A percentile compares a stretch with the other conserved stretches of the same genome.
These are phyloP conservation scores for Cladosporium sp. DNA, from an alignment of 2,329 filamentous ascomycete species.

Conservation along the genomic window DNA sequence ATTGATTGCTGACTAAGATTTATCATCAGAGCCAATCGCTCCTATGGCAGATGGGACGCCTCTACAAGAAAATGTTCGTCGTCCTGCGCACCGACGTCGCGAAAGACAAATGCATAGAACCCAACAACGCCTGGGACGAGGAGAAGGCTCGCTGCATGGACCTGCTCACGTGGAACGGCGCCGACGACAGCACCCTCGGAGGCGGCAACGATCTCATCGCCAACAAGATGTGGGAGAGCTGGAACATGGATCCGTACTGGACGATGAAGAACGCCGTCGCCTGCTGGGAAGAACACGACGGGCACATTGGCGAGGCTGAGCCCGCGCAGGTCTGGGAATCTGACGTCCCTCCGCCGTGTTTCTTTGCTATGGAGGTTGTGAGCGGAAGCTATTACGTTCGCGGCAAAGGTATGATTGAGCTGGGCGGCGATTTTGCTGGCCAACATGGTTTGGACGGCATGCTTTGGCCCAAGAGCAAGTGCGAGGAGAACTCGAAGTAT, in stretches of 20 bases:
- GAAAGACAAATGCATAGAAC: not conserved
- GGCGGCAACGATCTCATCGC: slow-evolving; percentile 10
- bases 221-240: slow-evolving; percentile 9
- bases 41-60: slow-evolving; percentile 14
- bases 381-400: slow-evolving; percentile 4
- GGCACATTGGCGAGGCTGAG: not conserved
- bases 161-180: slow-evolving; percentile 6
- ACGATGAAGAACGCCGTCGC: slow-evolving; percentile 13
- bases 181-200: not conserved
- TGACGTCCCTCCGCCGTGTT: slow-evolving; percentile 1
- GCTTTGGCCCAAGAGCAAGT: slow-evolving; percentile 12
- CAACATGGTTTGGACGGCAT: slow-evolving; percentile 5
- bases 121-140: slow-evolving; percentile 11
- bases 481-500: not conserved
- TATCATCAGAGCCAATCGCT: slow-evolving; percentile 9
- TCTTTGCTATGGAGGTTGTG: slow-evolving; percentile 12
- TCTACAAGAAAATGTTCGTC: slow-evolving; percentile 6
- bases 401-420: slow-evolving; percentile 3
- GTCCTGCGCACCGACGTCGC: not conserved
- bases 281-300: slow-evolving; percentile 12
- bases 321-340: not conserved
- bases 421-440: slow-evolving; percentile 3
- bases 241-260: slow-evolving; percentile 13
- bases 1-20: not conserved
- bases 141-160: slow-evolving; percentile 12